Evolutionary conservation across 345 rosid species (phyloP).

Genomic region (Aquilaria sinensis): DNA sequence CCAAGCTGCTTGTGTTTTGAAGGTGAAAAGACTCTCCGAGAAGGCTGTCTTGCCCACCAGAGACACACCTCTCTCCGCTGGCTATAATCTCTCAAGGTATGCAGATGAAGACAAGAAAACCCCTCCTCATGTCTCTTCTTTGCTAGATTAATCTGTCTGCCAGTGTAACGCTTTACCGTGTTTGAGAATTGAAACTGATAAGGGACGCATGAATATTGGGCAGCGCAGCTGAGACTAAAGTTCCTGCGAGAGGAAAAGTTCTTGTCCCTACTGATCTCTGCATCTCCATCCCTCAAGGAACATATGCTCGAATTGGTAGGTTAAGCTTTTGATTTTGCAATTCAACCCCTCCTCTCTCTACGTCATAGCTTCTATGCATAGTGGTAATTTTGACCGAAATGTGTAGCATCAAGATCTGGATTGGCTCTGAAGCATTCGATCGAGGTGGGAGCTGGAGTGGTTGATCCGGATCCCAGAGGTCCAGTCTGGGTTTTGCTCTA

Average conservation of each 20-base stretch:
- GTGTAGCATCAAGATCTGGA: conserved; percentile 64
- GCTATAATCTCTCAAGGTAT: conserved; percentile 56
- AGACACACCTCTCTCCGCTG: conserved; percentile 63
- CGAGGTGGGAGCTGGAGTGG: conserved; percentile 79
- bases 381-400: too few species aligned
- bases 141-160: not conserved
- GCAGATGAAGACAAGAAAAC: too few species aligned
- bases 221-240: conserved; percentile 49
- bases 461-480: conserved; percentile 75
- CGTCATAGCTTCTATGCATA: not conserved
- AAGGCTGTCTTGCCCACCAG: conserved; percentile 60
- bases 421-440: conserved; percentile 72
- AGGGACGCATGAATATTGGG: too few species aligned
- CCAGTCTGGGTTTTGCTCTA: conserved; percentile 69
- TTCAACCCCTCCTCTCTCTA: not conserved
- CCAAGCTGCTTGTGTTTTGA: conserved; percentile 12
- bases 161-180: too few species aligned
- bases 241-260: conserved; percentile 71
- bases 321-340: not conserved
- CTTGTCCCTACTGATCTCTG: conserved; percentile 69
- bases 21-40: conserved; percentile 61
- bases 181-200: too few species aligned
- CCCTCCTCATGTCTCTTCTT: not conserved
- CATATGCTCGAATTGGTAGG: conserved; percentile 61
- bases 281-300: conserved; percentile 55